A percentile compares a stretch with the other conserved stretches of the same genome.
These are phyloP conservation scores for Paraurostyla sp. DNA, from an alignment of 73 alveolate species.

Conservation along the genomic window DNA sequence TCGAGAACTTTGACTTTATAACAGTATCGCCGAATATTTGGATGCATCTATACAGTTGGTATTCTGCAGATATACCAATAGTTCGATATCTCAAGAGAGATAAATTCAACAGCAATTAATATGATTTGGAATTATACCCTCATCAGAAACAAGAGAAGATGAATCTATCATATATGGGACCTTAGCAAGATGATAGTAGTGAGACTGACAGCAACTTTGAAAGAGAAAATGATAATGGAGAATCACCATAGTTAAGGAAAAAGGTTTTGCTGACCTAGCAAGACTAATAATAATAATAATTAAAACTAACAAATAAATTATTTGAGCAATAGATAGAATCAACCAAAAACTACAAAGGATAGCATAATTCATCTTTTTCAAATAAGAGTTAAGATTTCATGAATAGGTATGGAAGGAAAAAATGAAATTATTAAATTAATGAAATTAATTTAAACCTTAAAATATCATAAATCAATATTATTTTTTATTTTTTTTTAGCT, in stretches of 20 bases:
- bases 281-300: no score
- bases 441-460: background rate
- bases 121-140: slow-evolving; percentile 62
- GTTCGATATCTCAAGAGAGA: slow-evolving; percentile 64
- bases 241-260: background rate
- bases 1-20: slow-evolving; percentile 65
- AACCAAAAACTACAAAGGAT: background rate
- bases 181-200: background rate
- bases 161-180: slow-evolving; percentile 45
- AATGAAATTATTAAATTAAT: background rate
- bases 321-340: no score
- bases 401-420: background rate
- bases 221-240: background rate
- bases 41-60: slow-evolving; percentile 67
- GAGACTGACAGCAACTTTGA: background rate
- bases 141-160: background rate
- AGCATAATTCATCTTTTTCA: background rate
- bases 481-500: background rate
- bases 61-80: slow-evolving; percentile 55
- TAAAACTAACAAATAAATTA: no score
- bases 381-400: slow-evolving; percentile 37
- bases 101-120: slow-evolving; percentile 10
- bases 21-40: slow-evolving; percentile 46
- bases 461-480: background rate
- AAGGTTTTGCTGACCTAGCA: background rate